A percentile compares a stretch with the other conserved stretches of the same genome.
These are phyloP conservation scores for Marasmius fiardii DNA, from an alignment of 1,284 basidiomycete genomes.

Conservation along the genomic window DNA sequence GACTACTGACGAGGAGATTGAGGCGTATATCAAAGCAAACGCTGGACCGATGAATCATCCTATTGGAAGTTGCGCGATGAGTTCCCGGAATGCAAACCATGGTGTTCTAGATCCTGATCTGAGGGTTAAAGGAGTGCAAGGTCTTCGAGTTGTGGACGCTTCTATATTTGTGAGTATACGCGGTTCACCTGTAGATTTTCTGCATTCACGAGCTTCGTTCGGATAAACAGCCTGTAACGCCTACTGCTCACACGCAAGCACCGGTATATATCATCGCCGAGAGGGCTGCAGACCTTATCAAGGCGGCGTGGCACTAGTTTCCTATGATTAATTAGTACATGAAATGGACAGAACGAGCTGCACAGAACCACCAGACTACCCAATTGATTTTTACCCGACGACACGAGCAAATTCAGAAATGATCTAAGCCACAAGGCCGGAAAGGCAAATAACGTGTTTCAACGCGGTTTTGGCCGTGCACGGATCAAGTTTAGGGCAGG, in stretches of 20 bases:
- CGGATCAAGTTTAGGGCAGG: no score
- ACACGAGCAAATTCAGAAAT: no score
- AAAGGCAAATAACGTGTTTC: no score
- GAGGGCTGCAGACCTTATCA: slow-evolving; percentile 9
- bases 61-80: slow-evolving; percentile 15
- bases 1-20: slow-evolving; percentile 13
- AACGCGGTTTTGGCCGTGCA: no score
- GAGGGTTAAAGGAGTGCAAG: slow-evolving; percentile 17
- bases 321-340: not conserved
- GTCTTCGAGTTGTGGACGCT: slow-evolving; percentile 19
- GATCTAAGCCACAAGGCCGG: no score
- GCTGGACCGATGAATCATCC: slow-evolving; percentile 13
- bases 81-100: slow-evolving; percentile 8
- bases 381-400: no score
- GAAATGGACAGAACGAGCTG: not conserved
- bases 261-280: slow-evolving; percentile 15
- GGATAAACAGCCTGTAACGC: slow-evolving; percentile 9
- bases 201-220: no score
- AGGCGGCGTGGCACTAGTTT: not conserved
- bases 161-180: slow-evolving; percentile 16
- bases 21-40: slow-evolving; percentile 11
- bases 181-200: not conserved
- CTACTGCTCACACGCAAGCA: slow-evolving; percentile 13
- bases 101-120: slow-evolving; percentile 19
- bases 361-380: no score